Evolutionary conservation across 805 yeast species (phyloP), one percentile per base, ranked within the genome.

Genomic region (Saturnispora zaruensis): DNA sequence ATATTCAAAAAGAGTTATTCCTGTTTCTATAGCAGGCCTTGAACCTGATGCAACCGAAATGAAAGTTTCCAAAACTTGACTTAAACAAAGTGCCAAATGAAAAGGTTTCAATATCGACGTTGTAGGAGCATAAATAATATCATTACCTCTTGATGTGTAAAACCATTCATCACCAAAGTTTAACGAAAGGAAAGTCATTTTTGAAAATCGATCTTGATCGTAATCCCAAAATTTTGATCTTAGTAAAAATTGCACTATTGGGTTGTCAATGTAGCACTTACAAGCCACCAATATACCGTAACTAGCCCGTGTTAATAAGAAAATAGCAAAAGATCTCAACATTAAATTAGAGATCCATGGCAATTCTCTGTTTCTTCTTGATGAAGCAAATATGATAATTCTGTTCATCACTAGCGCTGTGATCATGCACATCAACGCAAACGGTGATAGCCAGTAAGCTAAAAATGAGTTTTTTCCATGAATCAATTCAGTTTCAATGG

Each of bases 1-100:
- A 57, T 80, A 83, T 62, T 86, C 93, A 64, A 85, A 84, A 33
- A 85, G 66, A 0, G 93, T 81, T 54, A 84, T 68, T 0, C 87
- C 87, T 14, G 82, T 75, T 50, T 83, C 90, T 20, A 78, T 74
- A 49, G 74, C 71, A 6, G 87, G 84, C 24, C 67, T 64, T 41
- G 69, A 69, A 8, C 85, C 86, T 49, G 74, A 72, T 7, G 79
- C 71, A 25, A 76, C 78, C 3, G 84, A 71, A 8, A 79, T 69
- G 57, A 84, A 80, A 0, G 87, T 79, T 63, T 86, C 91, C 14
- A 79, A 63, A 47, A 81, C 79, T 59, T 81, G 81, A 57, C 80
- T 78, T 23, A 75, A 61, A 60, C 90, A 82, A 50, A 81, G 67
- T 2, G 78, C 65, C 28, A 79, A 59, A 58, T 78, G 85, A 6